Percentiles rank a stretch among this genome's conserved stretches.
Evolutionary conservation across 192 early-diverging fungal species (phyloP).

Genomic region (Pecoramyces ruminantium): DNA sequence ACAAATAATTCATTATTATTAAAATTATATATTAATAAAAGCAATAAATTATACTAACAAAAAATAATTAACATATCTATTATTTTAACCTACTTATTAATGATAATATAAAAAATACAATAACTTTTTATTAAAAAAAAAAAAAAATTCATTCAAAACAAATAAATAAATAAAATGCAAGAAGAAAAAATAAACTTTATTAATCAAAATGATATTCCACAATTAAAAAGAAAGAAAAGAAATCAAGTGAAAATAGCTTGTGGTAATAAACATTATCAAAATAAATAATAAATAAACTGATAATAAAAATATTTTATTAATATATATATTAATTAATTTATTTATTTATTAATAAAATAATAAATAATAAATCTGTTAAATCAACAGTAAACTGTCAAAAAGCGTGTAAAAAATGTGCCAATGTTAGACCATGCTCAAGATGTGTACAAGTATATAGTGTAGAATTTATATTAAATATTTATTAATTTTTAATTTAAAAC

Average conservation of each 20-base stretch:
- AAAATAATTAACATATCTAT: too few species aligned
- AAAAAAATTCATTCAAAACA: too few species aligned
- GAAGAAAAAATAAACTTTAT: too few species aligned
- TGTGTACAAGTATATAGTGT: slow-evolving; percentile 50
- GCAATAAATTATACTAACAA: too few species aligned
- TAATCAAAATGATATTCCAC: not conserved
- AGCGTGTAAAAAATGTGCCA: slow-evolving; percentile 84
- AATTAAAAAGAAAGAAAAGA: slow-evolving; percentile 39
- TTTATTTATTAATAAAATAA: not conserved
- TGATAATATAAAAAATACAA: too few species aligned
- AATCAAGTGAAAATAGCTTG: slow-evolving; percentile 86
- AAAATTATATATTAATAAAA: too few species aligned
- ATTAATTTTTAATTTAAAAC: too few species aligned
- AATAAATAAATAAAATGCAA: too few species aligned
- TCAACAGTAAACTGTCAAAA: slow-evolving; percentile 54
- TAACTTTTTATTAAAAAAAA: too few species aligned
- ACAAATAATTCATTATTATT: too few species aligned
- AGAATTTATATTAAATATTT: too few species aligned
- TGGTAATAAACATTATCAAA: slow-evolving; percentile 17
- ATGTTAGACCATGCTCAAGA: slow-evolving; percentile 62
- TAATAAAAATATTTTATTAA: not conserved
- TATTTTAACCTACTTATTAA: too few species aligned
- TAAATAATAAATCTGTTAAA: not conserved
- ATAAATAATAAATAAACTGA: not conserved
- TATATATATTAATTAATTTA: not conserved